Base-by-base conservation (phyloP, 1,284 basidiomycete genomes). In the Puccinia brachypodii region DNA sequence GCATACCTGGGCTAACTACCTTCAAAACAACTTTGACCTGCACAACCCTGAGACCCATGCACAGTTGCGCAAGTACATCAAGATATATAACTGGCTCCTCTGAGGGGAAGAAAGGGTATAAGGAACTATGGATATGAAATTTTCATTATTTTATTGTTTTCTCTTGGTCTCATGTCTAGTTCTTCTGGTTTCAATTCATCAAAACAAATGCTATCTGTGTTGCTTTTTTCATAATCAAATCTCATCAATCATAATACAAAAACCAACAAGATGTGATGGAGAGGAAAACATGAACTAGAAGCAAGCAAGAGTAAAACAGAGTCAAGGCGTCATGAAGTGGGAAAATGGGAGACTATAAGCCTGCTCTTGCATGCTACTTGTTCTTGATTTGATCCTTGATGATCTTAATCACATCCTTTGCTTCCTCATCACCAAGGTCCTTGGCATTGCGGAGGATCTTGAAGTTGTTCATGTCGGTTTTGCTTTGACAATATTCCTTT, bases 301-400 rank as follows among this genome's bases (percentile, higher is more conserved):
- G 22, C 47, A 50, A 50, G 47, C 11, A 22, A 50, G 47, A 22
- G 47, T 11, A 22, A 50, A 50, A 11, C 47, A 50, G 47, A 50
- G 22, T 14, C 28, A n/a, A 22, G 9, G 58, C 9, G 13, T 11
- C 13, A 62, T 13, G 9, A 62, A n/a, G 19, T 14, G 9, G 13
- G 11, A n/a, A 9, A 62, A 11, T n/a, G 9, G 19, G 22, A 62
- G 13, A 62, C 9, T 9, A 14, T 62, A 62, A 25, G n/a, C n/a
- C n/a, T n/a, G 33, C 40, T 11, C 22, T 69, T 11, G 33, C 33
- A 38, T 25, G 11, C 33, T 25, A 36, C 25, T 69, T 69, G 13
- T 69, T 69, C n/a, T 69, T 38, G 33, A 69, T 69, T 69, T 38
- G 16, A 33, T 69, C 28, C 40, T 69, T 69, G 6, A 69, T 69